A percentile compares a stretch with the other conserved stretches of the same genome.
Conservation (phyloP, 2,329 filamentous ascomycete genomes). For the Aspergillus texensis region DNA sequence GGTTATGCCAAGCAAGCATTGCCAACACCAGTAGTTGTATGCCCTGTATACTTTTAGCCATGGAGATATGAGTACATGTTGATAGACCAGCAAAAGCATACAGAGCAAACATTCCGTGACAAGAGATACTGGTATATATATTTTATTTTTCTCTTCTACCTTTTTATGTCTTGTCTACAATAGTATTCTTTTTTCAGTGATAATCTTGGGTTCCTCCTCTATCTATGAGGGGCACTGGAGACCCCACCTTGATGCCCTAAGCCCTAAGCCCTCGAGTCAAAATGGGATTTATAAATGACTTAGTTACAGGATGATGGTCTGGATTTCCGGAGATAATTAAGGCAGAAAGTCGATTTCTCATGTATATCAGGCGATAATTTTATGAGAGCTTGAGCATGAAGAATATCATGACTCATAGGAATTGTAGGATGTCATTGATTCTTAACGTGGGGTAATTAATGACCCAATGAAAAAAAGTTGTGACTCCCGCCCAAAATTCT, state of each 20-base stretch:
- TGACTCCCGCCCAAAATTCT: slow-evolving; percentile 40
- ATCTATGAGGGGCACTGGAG: slow-evolving; percentile 25
- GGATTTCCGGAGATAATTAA: neutral
- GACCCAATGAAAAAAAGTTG: slow-evolving; percentile 32
- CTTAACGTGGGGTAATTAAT: slow-evolving; percentile 5
- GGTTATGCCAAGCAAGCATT: too few relatives aligned
- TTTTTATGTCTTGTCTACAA: neutral
- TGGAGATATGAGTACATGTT: too few relatives aligned
- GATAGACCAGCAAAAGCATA: neutral
- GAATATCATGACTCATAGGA: neutral
- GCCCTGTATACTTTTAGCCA: too few relatives aligned
- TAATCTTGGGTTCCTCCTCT: neutral
- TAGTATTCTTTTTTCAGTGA: neutral
- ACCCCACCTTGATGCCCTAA: slow-evolving; percentile 37
- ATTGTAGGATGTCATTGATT: slow-evolving; percentile 6
- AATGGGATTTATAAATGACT: neutral
- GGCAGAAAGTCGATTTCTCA: neutral
- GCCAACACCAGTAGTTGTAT: too few relatives aligned
- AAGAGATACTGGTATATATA: neutral
- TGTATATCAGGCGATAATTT: neutral
- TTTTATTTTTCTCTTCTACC: neutral
- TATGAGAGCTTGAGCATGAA: slow-evolving; percentile 1
- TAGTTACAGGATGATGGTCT: neutral
- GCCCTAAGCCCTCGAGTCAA: slow-evolving; percentile 32
- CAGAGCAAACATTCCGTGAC: neutral